Percentiles rank a stretch among this genome's conserved stretches.
Conservation (phyloP, 192 early-diverging fungal species). For the Haplosporangium gracile region DNA sequence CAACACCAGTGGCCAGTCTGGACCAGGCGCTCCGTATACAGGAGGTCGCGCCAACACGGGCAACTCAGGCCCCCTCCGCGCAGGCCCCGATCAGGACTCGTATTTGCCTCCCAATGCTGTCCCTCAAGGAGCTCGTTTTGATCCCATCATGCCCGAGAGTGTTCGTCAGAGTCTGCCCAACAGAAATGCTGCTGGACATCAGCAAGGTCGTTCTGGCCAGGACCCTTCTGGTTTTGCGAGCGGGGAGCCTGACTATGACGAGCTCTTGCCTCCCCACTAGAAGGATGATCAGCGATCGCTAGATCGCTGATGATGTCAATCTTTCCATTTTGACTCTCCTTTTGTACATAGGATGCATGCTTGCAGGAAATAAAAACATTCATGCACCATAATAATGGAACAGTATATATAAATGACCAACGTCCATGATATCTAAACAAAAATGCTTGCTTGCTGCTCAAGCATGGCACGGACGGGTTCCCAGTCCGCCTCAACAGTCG, state of each 20-base stretch:
- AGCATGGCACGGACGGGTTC: conserved; percentile 26
- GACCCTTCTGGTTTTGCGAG: background rate
- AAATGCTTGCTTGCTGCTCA: conserved; percentile 25
- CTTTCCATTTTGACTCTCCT: background rate
- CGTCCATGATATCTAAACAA: background rate
- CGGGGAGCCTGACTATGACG: conserved; percentile 32
- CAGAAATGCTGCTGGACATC: background rate
- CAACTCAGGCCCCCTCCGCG: conserved; percentile 6
- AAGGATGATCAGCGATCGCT: background rate
- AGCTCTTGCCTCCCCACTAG: conserved; percentile 23
- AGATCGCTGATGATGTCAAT: background rate
- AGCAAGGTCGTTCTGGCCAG: conserved; percentile 1
- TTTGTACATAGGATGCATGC: background rate
- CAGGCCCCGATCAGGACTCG: conserved; percentile 25
- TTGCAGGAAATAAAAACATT: background rate
- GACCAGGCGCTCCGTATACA: conserved; percentile 21
- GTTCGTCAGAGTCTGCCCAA: conserved; percentile 15
- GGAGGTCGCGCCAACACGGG: conserved; percentile 15
- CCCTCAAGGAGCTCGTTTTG: conserved; percentile 38
- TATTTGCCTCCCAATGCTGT: conserved; percentile 30
- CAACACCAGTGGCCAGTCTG: conserved; percentile 3
- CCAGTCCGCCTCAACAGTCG: conserved; percentile 38
- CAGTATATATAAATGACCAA: background rate
- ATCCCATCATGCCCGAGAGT: conserved; percentile 36
- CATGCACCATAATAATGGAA: background rate